These are phyloP conservation scores for Nitzschia sp. DNA, from an alignment of 108 stramenopile genomes.

Conservation along the genomic window DNA sequence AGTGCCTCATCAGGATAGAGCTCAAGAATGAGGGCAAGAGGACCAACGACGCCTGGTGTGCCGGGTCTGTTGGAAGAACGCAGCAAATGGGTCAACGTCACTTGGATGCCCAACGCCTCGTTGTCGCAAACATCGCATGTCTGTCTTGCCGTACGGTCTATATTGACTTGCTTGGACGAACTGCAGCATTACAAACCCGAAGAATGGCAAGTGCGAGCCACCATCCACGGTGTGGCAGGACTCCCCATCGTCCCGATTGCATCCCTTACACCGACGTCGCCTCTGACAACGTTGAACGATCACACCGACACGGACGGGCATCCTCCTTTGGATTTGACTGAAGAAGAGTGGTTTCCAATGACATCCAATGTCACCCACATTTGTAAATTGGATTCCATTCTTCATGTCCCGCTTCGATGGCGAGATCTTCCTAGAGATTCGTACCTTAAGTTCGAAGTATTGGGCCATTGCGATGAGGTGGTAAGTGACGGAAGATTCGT, in stretches of 20 bases:
- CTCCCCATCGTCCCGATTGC: conserved; percentile 34
- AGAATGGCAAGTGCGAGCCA: conserved; percentile 27
- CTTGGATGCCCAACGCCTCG: conserved; percentile 67
- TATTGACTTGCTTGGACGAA: conserved; percentile 13
- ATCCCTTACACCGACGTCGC: conserved; percentile 15
- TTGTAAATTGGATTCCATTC: conserved; percentile 36
- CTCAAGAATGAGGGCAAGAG: conserved; percentile 5
- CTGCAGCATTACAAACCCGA: conserved; percentile 2
- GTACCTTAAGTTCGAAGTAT: conserved; percentile 56
- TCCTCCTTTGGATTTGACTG: neutral
- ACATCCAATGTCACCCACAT: conserved; percentile 31
- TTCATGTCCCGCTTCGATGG: conserved; percentile 76
- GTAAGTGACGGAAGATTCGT: conserved; percentile 22
- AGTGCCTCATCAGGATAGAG: too few relatives aligned
- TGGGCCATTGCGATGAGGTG: conserved; percentile 31
- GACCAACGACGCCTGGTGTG: neutral
- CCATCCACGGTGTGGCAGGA: conserved; percentile 36
- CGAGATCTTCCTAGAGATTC: conserved; percentile 83
- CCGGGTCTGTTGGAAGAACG: conserved; percentile 12
- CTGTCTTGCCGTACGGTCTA: conserved; percentile 39
- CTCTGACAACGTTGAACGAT: conserved; percentile 2
- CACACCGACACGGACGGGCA: conserved; percentile 3
- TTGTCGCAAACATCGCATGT: conserved; percentile 57
- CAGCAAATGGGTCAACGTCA: conserved; percentile 44
- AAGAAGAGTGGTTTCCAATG: conserved; percentile 10